Conservation (phyloP, 768 basidiomycete species). For the Cystofilobasidium macerans region DNA sequence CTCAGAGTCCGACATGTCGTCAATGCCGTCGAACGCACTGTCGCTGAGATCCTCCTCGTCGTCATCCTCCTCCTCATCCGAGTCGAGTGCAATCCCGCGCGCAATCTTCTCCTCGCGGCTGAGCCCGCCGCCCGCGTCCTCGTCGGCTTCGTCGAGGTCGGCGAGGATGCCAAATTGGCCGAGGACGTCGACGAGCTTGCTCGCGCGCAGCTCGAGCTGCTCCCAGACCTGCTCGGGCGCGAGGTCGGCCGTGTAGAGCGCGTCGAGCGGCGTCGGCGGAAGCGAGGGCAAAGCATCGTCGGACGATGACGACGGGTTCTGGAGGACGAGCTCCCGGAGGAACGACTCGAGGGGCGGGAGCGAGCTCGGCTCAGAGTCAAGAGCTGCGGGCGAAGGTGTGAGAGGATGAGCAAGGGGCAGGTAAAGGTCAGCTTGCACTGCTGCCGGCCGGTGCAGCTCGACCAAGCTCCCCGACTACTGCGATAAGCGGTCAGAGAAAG, state of each 20-base stretch:
- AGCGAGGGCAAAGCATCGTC: constrained; percentile 25
- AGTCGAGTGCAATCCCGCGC: constrained; percentile 30
- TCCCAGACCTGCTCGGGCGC: constrained; percentile 84
- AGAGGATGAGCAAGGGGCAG: background rate
- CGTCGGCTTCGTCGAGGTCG: constrained; percentile 48
- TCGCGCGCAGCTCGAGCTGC: constrained; percentile 73
- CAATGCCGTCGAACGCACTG: constrained; percentile 31
- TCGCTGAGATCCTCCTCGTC: constrained; percentile 36
- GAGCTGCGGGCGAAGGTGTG: constrained; percentile 42
- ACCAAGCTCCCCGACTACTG: constrained; percentile 46
- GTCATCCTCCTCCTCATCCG: constrained; percentile 37
- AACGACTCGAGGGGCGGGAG: constrained; percentile 55
- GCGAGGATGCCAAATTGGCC: constrained; percentile 22
- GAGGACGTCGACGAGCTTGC: constrained; percentile 54
- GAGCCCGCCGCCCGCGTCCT: constrained; percentile 33
- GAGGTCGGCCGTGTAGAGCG: constrained; percentile 56
- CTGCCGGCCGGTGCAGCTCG: background rate
- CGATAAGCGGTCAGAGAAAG: background rate
- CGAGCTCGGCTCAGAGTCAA: constrained; percentile 57
- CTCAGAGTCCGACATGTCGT: constrained; percentile 16
- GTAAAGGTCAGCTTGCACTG: background rate
- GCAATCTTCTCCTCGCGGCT: constrained; percentile 29
- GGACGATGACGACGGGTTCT: constrained; percentile 40
- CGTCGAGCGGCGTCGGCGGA: constrained; percentile 56
- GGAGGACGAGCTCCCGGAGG: constrained; percentile 56